Evolutionary conservation across 768 basidiomycete genomes (phyloP).

Genomic region (Tricholoma terreum): DNA sequence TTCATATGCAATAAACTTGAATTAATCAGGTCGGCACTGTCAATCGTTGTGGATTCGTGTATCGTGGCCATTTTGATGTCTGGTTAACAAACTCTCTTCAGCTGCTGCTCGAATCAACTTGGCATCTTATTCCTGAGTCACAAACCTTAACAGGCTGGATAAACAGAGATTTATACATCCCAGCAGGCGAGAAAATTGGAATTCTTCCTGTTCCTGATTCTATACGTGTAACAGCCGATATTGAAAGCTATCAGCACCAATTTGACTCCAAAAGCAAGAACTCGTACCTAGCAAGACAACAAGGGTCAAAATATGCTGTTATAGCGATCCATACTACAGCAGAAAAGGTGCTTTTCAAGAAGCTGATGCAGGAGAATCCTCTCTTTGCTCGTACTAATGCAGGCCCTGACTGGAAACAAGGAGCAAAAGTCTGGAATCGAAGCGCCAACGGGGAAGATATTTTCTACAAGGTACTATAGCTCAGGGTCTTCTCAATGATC

Average conservation of each 20-base stretch:
- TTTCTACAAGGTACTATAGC: not conserved
- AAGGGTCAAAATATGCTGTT: constrained; percentile 22
- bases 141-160: constrained; percentile 4
- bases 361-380: constrained; percentile 14
- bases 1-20: constrained; percentile 23
- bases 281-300: constrained; percentile 7
- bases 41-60: constrained; percentile 18
- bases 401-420: not conserved
- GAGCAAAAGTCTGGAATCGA: not conserved
- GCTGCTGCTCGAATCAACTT: not conserved
- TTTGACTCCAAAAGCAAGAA: not conserved
- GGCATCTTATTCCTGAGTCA: not conserved
- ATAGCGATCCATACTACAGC: constrained; percentile 21
- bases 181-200: not conserved
- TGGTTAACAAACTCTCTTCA: constrained; percentile 16
- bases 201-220: constrained; percentile 6
- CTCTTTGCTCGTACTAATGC: not conserved
- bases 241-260: constrained; percentile 2
- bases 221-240: not conserved
- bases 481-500: not conserved
- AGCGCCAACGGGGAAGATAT: not conserved
- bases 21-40: constrained; percentile 21
- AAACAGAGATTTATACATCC: constrained; percentile 5
- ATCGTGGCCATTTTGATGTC: constrained; percentile 17
- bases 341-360: constrained; percentile 20